Percentiles rank a stretch among this genome's conserved stretches.
These are phyloP conservation scores for Calonectria montana DNA, from an alignment of 2,329 filamentous ascomycete species.

Conservation along the genomic window DNA sequence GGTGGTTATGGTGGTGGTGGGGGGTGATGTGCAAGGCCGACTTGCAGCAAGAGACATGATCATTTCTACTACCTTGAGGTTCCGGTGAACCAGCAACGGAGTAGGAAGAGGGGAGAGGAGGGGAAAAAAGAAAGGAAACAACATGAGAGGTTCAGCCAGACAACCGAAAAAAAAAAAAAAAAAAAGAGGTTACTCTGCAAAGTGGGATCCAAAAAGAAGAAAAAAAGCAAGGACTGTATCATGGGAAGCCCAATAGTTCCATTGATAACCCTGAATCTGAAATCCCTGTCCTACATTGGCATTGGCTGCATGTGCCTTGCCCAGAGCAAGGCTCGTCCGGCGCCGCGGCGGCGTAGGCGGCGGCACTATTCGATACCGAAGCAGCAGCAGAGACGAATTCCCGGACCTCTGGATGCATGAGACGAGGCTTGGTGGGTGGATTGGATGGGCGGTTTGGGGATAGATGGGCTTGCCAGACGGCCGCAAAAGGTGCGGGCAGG, in stretches of 20 bases:
- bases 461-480: neutral
- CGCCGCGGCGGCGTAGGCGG: neutral
- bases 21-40: neutral
- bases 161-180: too few species aligned
- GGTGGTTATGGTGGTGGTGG: neutral
- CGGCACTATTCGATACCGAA: constrained; percentile 1
- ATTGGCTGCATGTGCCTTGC: neutral
- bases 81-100: neutral
- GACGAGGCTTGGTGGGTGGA: neutral
- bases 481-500: neutral
- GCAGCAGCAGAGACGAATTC: neutral
- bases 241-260: neutral
- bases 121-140: neutral
- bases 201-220: neutral
- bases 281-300: neutral
- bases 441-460: neutral
- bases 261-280: neutral
- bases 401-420: neutral
- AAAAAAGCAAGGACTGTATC: neutral
- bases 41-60: constrained; percentile 1
- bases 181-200: neutral
- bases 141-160: neutral
- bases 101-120: neutral
- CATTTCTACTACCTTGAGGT: neutral
- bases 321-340: neutral